phyloP scores from a whole-genome alignment of 441 rosid genomes.

The Macaranga tanarius region DNA sequence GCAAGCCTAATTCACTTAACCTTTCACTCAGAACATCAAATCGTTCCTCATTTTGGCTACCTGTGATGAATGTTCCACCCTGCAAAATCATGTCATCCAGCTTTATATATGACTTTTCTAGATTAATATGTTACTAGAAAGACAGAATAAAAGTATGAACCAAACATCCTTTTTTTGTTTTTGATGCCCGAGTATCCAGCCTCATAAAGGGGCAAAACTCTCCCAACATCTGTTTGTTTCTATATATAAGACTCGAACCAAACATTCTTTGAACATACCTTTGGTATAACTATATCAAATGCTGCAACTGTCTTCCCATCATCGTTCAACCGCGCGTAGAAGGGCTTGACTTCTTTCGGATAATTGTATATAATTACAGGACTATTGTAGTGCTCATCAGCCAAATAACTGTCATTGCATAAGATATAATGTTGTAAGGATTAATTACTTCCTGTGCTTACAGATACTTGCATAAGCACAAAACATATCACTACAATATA shows the following conservation, averaged over 20 bases:
- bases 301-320: slow-evolving; percentile 84
- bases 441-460: too few species aligned
- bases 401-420: slow-evolving; percentile 52
- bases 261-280: slow-evolving; percentile 40
- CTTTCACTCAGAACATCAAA: slow-evolving; percentile 44
- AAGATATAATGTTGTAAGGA: slow-evolving; percentile 1
- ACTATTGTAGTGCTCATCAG: slow-evolving; percentile 61
- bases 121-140: too few species aligned
- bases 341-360: slow-evolving; percentile 71
- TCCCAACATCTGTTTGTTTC: too few species aligned
- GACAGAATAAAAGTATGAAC: too few species aligned
- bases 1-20: slow-evolving; percentile 53
- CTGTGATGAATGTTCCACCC: slow-evolving; percentile 67
- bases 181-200: too few species aligned
- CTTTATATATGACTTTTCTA: not conserved
- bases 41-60: slow-evolving; percentile 89
- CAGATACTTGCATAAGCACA: too few species aligned
- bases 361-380: slow-evolving; percentile 63
- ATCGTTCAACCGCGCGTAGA: slow-evolving; percentile 63
- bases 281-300: slow-evolving; percentile 78
- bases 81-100: slow-evolving; percentile 29
- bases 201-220: too few species aligned
- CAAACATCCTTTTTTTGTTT: not conserved
- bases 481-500: not conserved
- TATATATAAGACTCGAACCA: too few species aligned